A percentile compares a stretch with the other conserved stretches of the same genome.
Conservation (phyloP, 345 rosid species). For the Pugionium dolabratum region DNA sequence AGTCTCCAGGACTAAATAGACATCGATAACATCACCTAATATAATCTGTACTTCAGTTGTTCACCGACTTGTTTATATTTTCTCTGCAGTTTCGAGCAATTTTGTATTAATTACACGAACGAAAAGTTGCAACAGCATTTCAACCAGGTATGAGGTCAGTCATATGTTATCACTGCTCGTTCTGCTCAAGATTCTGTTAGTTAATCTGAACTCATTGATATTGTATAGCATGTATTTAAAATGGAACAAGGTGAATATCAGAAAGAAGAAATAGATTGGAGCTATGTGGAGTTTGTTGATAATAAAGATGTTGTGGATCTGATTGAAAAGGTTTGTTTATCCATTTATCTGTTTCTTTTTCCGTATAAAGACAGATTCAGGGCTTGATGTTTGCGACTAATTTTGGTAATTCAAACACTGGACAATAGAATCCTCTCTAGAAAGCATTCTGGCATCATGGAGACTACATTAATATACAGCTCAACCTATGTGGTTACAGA, state of each 20-base stretch:
- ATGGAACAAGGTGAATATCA: conserved; percentile 77
- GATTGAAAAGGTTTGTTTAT: conserved; percentile 72
- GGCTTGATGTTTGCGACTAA: conserved; percentile 5
- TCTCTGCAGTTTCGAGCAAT: conserved; percentile 80
- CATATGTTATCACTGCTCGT: conserved; percentile 37
- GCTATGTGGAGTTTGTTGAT: conserved; percentile 80
- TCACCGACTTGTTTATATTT: conserved; percentile 23
- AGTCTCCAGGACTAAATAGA: conserved; percentile 2
- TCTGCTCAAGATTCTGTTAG: conserved; percentile 26
- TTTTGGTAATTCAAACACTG: conserved; percentile 11
- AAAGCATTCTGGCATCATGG: conserved; percentile 6
- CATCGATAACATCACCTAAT: conserved; percentile 17
- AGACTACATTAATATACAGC: conserved; percentile 5
- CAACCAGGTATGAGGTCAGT: conserved; percentile 88
- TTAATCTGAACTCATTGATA: conserved; percentile 40
- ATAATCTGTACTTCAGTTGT: conserved; percentile 16
- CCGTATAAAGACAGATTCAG: neutral
- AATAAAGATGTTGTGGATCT: conserved; percentile 89
- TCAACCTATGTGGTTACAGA: conserved; percentile 4
- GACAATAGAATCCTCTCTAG: conserved; percentile 16
- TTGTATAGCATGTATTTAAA: conserved; percentile 82
- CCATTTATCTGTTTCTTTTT: conserved; percentile 19
- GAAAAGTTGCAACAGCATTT: conserved; percentile 98
- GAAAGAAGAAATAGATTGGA: conserved; percentile 85
- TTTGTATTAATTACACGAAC: conserved; percentile 88